Evolutionary conservation across 768 basidiomycete species (phyloP).

Genomic region (Lyophyllum decastes): DNA sequence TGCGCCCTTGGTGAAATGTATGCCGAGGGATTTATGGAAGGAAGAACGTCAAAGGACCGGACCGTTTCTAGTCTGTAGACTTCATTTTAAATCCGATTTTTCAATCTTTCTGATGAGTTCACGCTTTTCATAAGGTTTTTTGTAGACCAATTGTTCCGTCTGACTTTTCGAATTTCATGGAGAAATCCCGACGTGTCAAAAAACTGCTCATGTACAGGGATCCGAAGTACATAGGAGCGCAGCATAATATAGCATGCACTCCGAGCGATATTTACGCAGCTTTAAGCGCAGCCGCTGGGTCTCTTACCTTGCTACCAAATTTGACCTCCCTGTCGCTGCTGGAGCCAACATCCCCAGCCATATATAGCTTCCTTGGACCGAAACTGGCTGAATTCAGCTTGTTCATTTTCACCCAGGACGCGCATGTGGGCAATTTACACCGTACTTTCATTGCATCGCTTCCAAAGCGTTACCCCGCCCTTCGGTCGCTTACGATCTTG

Average conservation of each 20-base stretch:
- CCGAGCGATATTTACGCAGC: background rate
- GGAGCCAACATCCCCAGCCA: background rate
- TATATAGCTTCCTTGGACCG: background rate
- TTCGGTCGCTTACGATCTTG: background rate
- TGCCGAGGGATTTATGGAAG: constrained; percentile 1
- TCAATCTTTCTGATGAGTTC: too few relatives aligned
- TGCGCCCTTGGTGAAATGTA: constrained; percentile 1
- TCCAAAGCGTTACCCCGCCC: background rate
- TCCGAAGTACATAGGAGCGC: background rate
- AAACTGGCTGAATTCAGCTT: background rate
- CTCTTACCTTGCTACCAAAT: background rate
- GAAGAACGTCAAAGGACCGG: background rate
- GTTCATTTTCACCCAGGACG: background rate
- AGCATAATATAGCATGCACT: background rate
- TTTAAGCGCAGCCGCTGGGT: background rate
- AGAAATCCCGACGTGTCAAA: background rate
- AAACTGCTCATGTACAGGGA: background rate
- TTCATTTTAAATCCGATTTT: too few relatives aligned
- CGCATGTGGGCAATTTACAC: background rate
- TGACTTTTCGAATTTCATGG: background rate
- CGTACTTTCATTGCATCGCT: background rate
- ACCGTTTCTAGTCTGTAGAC: background rate
- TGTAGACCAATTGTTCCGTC: background rate
- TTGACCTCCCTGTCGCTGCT: background rate
- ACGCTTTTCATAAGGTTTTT: too few relatives aligned